Base-by-base conservation (phyloP, 2,329 filamentous ascomycete species). In the Arthrobotrys entomopaga region DNA sequence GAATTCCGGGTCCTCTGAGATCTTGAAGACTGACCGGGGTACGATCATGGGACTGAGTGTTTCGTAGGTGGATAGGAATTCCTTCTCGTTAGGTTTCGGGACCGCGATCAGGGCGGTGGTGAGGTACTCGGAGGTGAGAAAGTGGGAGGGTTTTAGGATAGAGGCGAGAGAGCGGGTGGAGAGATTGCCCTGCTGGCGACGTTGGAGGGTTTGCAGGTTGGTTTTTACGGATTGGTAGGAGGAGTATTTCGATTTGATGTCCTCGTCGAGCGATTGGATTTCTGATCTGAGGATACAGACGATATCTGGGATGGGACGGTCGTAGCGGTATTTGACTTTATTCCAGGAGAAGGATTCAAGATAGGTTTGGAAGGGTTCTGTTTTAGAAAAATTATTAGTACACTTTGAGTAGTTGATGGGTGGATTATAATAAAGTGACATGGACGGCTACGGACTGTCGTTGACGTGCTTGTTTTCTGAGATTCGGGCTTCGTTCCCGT, bases 341-440 rank as follows among this genome's bases (percentile, higher is more conserved):
- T 98, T 98, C 95, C 95, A 99, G 77, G 88, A 87, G 82, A 98
- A 99, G 65, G 87, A 89, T 80, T 89, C 88, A 52, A 99, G 84
- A 81, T 98, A 99, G 81, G 94, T 90, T 79, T 97, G 94, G 74
- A 94, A 93, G n/a, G 95, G 93, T 82, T 96, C 94, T 98, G 81
- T 54, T 65, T 63, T 52, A 57, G 48, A 48, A 52, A 53, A 11
- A 70, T 48, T 54, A 72, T 77, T 50, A 70, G 13, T 22, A 48
- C 29, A 66, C n/a, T 7, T 40, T 20, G 43, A 60, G 26, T 29
- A 15, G 43, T 40, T 16, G 34, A 15, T 54, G 52, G 22, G 19
- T 13, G 13, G 13, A 22, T 56, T 54, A 26, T 42, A 26, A 20
- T 34, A 50, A 40, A 16, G 3, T 26, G 53, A 80, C 48, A 26